Evolutionary conservation across 108 stramenopile species (phyloP).

Genomic region (Nitzschia sp.): DNA sequence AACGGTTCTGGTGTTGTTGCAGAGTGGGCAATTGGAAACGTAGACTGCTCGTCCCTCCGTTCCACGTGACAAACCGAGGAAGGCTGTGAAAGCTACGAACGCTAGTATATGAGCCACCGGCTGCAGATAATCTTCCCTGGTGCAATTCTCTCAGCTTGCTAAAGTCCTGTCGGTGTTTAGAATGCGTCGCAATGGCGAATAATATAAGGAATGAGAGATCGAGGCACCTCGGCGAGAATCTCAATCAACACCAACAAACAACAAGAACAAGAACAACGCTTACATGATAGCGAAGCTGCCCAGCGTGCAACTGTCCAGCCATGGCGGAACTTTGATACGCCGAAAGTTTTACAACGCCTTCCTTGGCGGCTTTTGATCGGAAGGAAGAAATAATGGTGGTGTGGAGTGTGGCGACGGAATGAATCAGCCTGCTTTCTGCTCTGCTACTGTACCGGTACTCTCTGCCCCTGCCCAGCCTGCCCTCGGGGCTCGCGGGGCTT

Average conservation of each 20-base stretch:
- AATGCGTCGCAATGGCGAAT: background rate
- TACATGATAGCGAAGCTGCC: conserved; percentile 36
- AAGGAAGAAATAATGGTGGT: no score
- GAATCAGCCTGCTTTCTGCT: no score
- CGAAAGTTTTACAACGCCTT: background rate
- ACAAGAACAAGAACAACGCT: background rate
- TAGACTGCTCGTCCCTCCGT: background rate
- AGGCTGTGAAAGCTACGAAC: background rate
- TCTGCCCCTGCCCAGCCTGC: no score
- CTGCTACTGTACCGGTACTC: no score
- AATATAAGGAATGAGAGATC: no score
- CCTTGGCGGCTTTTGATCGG: background rate
- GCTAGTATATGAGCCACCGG: background rate
- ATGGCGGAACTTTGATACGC: background rate
- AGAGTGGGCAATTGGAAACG: background rate
- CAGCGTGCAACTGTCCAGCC: conserved; percentile 31
- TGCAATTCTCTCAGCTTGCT: conserved; percentile 62
- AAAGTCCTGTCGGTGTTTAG: conserved; percentile 72
- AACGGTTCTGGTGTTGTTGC: conserved; percentile 35
- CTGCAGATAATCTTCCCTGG: conserved; percentile 13
- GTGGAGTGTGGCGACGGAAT: no score
- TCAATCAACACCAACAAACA: background rate
- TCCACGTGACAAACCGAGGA: background rate
- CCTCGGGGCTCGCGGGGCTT: no score
- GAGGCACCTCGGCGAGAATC: background rate